Percentiles rank a stretch among this genome's conserved stretches.
Evolutionary conservation across 2,329 filamentous ascomycete species (phyloP).

Genomic region (Daldinia eschscholtzii): DNA sequence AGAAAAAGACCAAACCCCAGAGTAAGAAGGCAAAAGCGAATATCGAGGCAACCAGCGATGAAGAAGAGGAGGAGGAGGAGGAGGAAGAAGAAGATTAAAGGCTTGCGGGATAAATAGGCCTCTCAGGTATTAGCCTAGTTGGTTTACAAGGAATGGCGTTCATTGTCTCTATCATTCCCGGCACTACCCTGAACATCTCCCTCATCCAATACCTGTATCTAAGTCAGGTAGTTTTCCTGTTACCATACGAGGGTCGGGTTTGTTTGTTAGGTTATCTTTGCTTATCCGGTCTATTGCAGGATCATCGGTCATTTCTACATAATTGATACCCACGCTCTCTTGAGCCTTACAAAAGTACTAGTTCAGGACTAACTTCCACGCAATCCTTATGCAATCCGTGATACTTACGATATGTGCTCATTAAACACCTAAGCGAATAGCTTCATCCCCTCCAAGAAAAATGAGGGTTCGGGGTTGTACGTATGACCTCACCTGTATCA

Average conservation of each 20-base stretch:
- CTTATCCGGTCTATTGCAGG: slow-evolving; percentile 13
- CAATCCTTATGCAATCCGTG: background rate
- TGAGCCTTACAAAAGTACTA: slow-evolving; percentile 5
- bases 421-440: background rate
- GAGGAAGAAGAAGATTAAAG: slow-evolving; percentile 53
- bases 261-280: slow-evolving; percentile 3
- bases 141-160: background rate
- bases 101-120: background rate
- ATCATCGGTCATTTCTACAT: slow-evolving; percentile 15
- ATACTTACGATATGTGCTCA: background rate
- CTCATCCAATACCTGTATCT: background rate
- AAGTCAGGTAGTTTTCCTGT: background rate
- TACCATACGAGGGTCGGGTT: background rate
- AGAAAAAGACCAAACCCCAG: slow-evolving; percentile 54
- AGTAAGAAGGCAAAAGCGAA: slow-evolving; percentile 65
- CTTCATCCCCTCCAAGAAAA: background rate
- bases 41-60: slow-evolving; percentile 73
- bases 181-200: background rate
- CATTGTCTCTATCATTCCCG: background rate
- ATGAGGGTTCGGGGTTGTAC: background rate
- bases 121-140: background rate
- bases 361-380: background rate
- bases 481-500: background rate
- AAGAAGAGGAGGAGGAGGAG: slow-evolving; percentile 58
- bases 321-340: slow-evolving; percentile 33